Evolutionary conservation across 768 basidiomycete species (phyloP), one percentile per base, ranked within the genome.

Genomic region (Trametes maxima): DNA sequence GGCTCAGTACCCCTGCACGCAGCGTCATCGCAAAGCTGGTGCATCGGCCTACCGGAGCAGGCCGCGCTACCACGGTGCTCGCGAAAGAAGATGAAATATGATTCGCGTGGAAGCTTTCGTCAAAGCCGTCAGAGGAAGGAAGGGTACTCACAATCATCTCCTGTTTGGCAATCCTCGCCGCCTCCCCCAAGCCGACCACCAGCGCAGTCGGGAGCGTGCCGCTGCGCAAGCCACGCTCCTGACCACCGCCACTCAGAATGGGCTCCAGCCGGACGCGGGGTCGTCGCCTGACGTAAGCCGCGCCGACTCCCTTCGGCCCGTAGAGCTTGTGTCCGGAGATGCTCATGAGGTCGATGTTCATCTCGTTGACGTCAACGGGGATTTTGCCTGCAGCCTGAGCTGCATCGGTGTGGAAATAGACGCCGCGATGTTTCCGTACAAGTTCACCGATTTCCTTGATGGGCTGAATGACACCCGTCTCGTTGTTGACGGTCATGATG

Each of bases 401-500:
- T 25, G 93, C 96, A 73, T 99, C 97, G 19, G 97, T 95, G 77
- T 99, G 97, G 81, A 99, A 88, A 75, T 93, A 90, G 17, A 96
- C 83, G 14, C 94, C 94, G 61, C 91, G 88, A 71, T 96, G 88
- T 75, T 92, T 90, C 70, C 89, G 88, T 35, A 90, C 72, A 37
- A 96, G 82, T 2, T 85, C 84, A 33, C 96, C 96, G 57, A 99
- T 99, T 73, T 98, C 94, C 72, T 92, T 90, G 64, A 98, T 81
- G 2, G 97, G 97, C 71, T 98, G 97, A 57, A 99, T 97, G 65
- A 98, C 95, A 22, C 97, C 97, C 4, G 95, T 98, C 77, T 99
- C 97, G 75, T 99, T 99, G 79, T 99, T 99, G 60, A 99, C 97
- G 17, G 92, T 85, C 97, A 99, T 99, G 72, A 99, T 88, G 13